Conservation (phyloP, 345 rosid genomes). For the Salix udensis region DNA sequence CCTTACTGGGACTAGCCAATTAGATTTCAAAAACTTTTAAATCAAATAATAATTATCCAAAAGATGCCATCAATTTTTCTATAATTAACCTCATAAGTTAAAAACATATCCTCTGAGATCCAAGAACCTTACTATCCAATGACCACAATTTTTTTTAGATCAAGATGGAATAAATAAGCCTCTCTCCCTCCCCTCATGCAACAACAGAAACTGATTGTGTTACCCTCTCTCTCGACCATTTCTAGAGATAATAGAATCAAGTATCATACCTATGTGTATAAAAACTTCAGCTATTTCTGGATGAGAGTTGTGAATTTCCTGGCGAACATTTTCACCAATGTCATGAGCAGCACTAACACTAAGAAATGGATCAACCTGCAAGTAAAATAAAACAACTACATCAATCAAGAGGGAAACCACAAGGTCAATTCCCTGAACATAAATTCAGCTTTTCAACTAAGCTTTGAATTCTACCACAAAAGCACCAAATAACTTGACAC, state of each 20-base stretch:
- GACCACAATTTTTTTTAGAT: background rate
- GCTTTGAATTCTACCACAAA: background rate
- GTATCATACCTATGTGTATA: constrained; percentile 77
- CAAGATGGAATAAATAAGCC: no score
- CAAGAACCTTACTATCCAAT: background rate
- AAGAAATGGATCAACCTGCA: constrained; percentile 82
- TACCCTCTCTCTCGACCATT: background rate
- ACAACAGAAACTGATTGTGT: background rate
- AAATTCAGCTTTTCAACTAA: background rate
- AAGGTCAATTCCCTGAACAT: background rate
- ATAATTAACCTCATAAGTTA: background rate
- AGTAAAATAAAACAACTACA: constrained; percentile 6
- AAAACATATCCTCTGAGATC: background rate
- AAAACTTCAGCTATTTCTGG: constrained; percentile 83
- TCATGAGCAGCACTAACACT: constrained; percentile 91
- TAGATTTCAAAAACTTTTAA: background rate
- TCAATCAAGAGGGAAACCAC: background rate
- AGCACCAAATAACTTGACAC: background rate
- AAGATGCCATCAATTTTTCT: background rate
- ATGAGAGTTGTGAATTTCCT: constrained; percentile 56
- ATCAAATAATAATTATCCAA: background rate
- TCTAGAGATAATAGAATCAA: background rate
- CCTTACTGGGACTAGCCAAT: background rate
- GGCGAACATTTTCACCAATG: constrained; percentile 77
- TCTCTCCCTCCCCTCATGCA: background rate